A percentile compares a stretch with the other conserved stretches of the same genome.
These are phyloP conservation scores for Pythium phragmiticola DNA, from an alignment of 352 stramenopile species.

Conservation along the genomic window DNA sequence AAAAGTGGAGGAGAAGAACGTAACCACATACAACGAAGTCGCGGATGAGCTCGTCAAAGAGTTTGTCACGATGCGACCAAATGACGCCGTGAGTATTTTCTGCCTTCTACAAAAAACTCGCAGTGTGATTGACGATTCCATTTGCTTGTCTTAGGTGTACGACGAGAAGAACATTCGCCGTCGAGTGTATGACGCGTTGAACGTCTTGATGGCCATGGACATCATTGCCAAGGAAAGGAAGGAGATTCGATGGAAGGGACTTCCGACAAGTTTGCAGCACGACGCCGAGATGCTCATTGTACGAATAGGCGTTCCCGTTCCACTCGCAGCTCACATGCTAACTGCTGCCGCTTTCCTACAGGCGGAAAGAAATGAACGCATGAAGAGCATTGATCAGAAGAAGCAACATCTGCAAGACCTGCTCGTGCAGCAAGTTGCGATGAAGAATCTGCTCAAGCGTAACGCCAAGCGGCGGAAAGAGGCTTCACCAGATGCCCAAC, in stretches of 20 bases:
- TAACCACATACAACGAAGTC: slow-evolving; percentile 96
- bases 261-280: slow-evolving; percentile 79
- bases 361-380: slow-evolving; percentile 70
- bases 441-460: slow-evolving; percentile 92
- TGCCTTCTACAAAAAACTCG: neutral
- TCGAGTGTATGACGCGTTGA: slow-evolving; percentile 96
- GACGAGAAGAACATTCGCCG: slow-evolving; percentile 96
- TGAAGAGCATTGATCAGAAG: slow-evolving; percentile 85
- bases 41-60: slow-evolving; percentile 91
- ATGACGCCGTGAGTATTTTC: slow-evolving; percentile 51
- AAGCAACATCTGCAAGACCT: slow-evolving; percentile 92
- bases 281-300: slow-evolving; percentile 88
- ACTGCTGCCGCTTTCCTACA: slow-evolving; percentile 16
- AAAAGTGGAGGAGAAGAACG: slow-evolving; percentile 96
- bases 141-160: slow-evolving; percentile 52
- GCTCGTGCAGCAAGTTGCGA: slow-evolving; percentile 91
- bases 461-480: slow-evolving; percentile 78
- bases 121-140: neutral
- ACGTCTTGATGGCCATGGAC: slow-evolving; percentile 98
- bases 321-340: neutral
- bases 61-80: slow-evolving; percentile 83
- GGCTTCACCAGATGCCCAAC: slow-evolving; percentile 33
- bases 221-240: slow-evolving; percentile 98
- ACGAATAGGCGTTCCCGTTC: slow-evolving; percentile 9
- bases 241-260: slow-evolving; percentile 86